Percentiles rank a stretch among this genome's conserved stretches.
Evolutionary conservation across 441 rosid species (phyloP).

Genomic region (Geranium incanum): DNA sequence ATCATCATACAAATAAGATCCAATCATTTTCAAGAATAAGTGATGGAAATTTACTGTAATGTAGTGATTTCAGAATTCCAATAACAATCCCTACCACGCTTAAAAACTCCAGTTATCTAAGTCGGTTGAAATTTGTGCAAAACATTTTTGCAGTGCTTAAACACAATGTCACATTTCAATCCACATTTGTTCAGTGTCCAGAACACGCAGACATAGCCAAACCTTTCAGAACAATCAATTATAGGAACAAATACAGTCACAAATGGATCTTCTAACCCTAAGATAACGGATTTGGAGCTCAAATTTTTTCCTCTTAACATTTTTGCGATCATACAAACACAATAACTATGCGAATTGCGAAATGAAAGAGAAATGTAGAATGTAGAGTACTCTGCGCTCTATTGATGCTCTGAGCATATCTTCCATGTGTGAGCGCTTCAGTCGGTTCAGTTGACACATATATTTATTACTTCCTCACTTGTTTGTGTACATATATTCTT

Average conservation of each 20-base stretch:
- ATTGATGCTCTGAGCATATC: conserved; percentile 35
- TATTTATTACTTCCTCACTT: too few relatives aligned
- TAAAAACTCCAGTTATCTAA: too few relatives aligned
- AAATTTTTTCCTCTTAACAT: background rate
- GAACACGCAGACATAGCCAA: background rate
- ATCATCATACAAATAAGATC: background rate
- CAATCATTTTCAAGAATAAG: too few relatives aligned
- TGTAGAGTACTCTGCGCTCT: conserved; percentile 71
- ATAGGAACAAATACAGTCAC: background rate
- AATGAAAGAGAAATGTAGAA: background rate
- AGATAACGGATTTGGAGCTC: too few relatives aligned
- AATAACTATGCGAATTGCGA: conserved; percentile 11
- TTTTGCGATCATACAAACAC: background rate
- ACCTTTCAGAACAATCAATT: background rate
- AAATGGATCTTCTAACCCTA: background rate
- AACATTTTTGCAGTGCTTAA: background rate
- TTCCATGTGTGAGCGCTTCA: conserved; percentile 30
- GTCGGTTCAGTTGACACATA: too few relatives aligned
- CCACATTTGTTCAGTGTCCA: background rate
- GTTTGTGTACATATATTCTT: too few relatives aligned
- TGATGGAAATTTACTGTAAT: too few relatives aligned
- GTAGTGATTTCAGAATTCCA: background rate
- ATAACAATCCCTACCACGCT: background rate
- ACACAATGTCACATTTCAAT: background rate
- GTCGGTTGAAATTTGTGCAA: background rate